Base-by-base conservation (phyloP, 768 basidiomycete genomes). In the Neoboletus magnificus region DNA sequence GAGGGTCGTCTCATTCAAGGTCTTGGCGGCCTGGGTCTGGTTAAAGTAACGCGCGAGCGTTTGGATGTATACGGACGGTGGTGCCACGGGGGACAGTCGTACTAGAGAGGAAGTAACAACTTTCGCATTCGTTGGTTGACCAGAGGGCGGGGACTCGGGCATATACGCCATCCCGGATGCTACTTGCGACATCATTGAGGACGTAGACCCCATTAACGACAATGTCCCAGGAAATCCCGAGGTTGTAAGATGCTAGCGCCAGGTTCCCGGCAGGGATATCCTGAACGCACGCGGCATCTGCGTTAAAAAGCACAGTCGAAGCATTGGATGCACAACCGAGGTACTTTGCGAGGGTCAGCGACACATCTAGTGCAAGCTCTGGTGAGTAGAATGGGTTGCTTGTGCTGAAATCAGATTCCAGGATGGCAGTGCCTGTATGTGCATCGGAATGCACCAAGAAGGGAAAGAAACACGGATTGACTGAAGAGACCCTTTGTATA, bases 401-500 rank as follows among this genome's bases (percentile, higher is more conserved):
- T 18, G 54, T 55, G 49, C 60, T 41, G 16, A 52, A 67, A 43
- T 65, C 63, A 8, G 58, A 62, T 27, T 44, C 32, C 18, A 66
- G 43, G n/a, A 60, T 54, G 22, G 58, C 60, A 52, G 63, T 37
- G 18, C 52, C 60, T 67, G 16, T 0, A n/a, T 12, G 11, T n/a
- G 6, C 25, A 27, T 44, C 43, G 29, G 27, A n/a, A 49, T 7
- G 5, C 5, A 29, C 16, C 10, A 18, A 29, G 18, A 4, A 6
- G 11, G 43, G 5, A 27, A 29, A 5, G 11, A 44, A 44, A 44
- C 12, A 27, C n/a, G 27, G 11, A n/a, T 45, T 45, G 50, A 68
- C 64, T 55, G 39, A 66, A 66, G 13, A 63, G 48, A 22, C 56
- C 66, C 12, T 36, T 51, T 5, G 58, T 65, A 30, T 65, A 60